Evolutionary conservation across 345 rosid species (phyloP).

Genomic region (Eucalyptus decipiens): DNA sequence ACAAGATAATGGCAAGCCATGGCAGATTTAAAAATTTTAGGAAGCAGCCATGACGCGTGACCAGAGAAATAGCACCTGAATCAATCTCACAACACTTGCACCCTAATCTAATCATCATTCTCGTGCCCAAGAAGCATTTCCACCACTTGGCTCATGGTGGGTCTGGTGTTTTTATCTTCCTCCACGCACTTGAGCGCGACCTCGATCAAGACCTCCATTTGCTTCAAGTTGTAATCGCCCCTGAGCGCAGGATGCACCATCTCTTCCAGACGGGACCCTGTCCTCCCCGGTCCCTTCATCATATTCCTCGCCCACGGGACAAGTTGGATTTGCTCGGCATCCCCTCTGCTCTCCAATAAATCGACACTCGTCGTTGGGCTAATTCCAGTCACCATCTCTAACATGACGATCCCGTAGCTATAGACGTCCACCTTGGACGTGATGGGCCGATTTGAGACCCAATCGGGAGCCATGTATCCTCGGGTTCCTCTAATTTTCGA

Average conservation of each 20-base stretch:
- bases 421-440: slow-evolving; percentile 23
- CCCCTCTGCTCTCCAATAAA: background rate
- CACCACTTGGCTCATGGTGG: slow-evolving; percentile 15
- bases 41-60: background rate
- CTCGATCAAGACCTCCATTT: slow-evolving; percentile 3
- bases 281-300: background rate
- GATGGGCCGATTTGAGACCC: slow-evolving; percentile 4
- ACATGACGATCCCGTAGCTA: slow-evolving; percentile 25
- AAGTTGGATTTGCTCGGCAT: background rate
- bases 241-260: slow-evolving; percentile 4
- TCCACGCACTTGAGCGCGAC: slow-evolving; percentile 14
- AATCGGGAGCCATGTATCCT: slow-evolving; percentile 15
- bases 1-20: background rate
- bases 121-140: background rate
- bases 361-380: background rate
- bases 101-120: background rate
- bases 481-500: slow-evolving; percentile 10
- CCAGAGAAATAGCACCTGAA: background rate
- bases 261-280: background rate
- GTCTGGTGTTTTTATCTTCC: slow-evolving; percentile 15
- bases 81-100: background rate
- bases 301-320: slow-evolving; percentile 11
- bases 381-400: slow-evolving; percentile 23
- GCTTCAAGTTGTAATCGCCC: background rate
- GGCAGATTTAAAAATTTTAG: background rate